Percentiles rank a stretch among this genome's conserved stretches.
phyloP scores from a whole-genome alignment of 495 filamentous ascomycete species.

The Bombardia bombarda region DNA sequence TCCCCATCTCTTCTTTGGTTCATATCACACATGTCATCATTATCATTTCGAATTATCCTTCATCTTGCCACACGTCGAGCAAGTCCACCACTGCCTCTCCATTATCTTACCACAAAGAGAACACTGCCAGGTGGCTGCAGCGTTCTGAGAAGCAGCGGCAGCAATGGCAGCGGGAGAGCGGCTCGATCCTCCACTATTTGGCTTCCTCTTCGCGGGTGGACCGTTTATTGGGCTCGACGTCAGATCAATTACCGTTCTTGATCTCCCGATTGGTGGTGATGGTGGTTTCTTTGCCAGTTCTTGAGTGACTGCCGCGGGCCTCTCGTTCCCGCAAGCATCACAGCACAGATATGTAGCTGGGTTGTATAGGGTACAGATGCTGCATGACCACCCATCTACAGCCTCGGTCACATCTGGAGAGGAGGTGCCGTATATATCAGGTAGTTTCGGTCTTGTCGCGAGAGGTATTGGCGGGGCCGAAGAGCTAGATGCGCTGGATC shows the following conservation, averaged over 20 bases:
- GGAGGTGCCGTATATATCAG: background rate
- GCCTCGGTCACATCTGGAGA: too few relatives aligned
- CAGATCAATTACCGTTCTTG: constrained; percentile 6
- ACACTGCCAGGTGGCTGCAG: constrained; percentile 62
- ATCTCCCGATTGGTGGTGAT: constrained; percentile 4
- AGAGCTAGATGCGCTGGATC: constrained; percentile 12
- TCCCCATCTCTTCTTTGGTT: too few relatives aligned
- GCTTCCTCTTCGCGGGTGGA: background rate
- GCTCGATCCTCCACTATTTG: constrained; percentile 21
- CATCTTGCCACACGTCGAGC: constrained; percentile 58
- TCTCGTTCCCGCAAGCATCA: constrained; percentile 67
- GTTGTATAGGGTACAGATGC: constrained; percentile 78
- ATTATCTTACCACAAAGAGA: constrained; percentile 55
- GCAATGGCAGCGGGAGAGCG: constrained; percentile 13
- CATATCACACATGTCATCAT: too few relatives aligned
- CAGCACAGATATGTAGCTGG: constrained; percentile 60
- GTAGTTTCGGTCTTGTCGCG: constrained; percentile 10
- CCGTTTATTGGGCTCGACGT: constrained; percentile 2
- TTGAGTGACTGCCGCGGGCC: constrained; percentile 35
- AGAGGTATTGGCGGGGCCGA: constrained; percentile 17
- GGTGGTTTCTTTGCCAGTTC: constrained; percentile 13
- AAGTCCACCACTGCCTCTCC: constrained; percentile 75
- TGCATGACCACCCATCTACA: constrained; percentile 56
- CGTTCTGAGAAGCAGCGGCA: constrained; percentile 10
- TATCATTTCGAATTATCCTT: constrained; percentile 50